Evolutionary conservation across 345 rosid species (phyloP).

Genomic region (Theobroma cacao): DNA sequence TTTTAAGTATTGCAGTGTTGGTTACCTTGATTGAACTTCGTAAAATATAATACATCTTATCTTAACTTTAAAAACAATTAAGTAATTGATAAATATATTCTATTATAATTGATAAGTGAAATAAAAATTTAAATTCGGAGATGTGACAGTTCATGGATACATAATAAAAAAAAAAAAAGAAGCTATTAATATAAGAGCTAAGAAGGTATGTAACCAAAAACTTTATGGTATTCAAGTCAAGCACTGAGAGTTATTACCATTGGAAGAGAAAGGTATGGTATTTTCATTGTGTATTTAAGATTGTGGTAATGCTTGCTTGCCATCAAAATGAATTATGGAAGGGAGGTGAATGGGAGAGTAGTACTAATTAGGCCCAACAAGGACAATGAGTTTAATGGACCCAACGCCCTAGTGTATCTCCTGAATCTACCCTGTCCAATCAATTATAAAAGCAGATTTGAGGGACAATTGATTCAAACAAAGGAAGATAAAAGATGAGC

Average conservation of each 20-base stretch:
- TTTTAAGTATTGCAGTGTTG: not conserved
- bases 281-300: not conserved
- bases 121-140: no score
- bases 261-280: not conserved
- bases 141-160: not conserved
- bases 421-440: not conserved
- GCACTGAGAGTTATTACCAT: not conserved
- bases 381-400: not conserved
- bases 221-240: not conserved
- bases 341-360: not conserved
- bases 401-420: no score
- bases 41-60: no score
- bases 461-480: no score
- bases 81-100: no score
- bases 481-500: no score
- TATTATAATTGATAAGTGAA: not conserved
- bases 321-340: no score
- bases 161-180: not conserved
- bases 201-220: no score
- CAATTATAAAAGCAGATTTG: no score
- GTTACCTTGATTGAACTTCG: not conserved
- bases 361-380: slow-evolving; percentile 3
- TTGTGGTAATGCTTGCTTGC: no score
- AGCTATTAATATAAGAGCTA: not conserved
- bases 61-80: no score